Conservation (phyloP, 176 grass and related monocot species). For the Carex kokanica region DNA sequence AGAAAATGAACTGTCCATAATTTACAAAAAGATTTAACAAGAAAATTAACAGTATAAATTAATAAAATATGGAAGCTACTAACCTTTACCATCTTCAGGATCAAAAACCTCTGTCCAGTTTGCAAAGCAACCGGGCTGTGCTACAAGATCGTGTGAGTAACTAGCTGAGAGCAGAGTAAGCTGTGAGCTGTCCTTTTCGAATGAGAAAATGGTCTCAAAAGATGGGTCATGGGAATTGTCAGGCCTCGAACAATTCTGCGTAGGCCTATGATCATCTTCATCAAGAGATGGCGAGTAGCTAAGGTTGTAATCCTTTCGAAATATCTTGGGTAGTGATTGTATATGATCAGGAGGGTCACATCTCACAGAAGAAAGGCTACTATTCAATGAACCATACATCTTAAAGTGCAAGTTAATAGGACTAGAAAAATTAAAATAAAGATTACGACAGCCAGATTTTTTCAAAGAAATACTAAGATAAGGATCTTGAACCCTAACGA, state of each 20-base stretch:
- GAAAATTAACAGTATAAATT: neutral
- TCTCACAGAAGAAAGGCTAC: neutral
- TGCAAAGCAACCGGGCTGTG: neutral
- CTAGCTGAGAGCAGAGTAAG: neutral
- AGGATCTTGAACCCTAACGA: neutral
- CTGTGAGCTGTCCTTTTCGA: neutral
- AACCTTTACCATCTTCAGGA: neutral
- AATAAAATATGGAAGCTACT: neutral
- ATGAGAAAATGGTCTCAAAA: slow-evolving; percentile 1
- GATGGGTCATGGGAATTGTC: neutral
- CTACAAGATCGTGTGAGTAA: neutral
- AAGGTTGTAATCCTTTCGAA: neutral
- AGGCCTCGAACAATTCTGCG: neutral
- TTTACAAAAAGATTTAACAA: neutral
- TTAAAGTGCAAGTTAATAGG: neutral
- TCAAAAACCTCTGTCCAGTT: neutral
- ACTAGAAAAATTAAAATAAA: neutral
- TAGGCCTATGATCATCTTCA: neutral
- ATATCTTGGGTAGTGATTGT: neutral
- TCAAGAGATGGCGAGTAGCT: neutral
- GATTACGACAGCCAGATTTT: neutral
- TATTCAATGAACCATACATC: neutral
- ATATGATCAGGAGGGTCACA: neutral
- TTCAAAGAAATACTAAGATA: neutral
- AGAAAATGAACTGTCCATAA: neutral